phyloP scores from a whole-genome alignment of 139 green algal species.

The Asterochloris sp. region DNA sequence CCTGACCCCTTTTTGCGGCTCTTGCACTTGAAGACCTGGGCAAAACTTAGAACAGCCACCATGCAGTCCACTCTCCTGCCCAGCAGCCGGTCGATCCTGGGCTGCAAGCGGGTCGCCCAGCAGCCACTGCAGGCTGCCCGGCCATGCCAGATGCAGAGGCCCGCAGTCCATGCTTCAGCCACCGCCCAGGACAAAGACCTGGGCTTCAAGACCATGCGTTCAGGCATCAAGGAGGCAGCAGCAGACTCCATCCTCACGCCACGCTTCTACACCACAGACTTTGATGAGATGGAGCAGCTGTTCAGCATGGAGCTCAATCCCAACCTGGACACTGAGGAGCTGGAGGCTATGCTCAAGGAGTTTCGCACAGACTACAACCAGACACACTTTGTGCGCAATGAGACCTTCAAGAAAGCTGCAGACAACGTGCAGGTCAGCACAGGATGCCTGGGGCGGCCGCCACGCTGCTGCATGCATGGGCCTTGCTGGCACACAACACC shows the following conservation, averaged over 20 bases:
- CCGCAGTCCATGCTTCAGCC: not conserved
- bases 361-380: conserved; percentile 99
- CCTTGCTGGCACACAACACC: no score
- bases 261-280: conserved; percentile 99
- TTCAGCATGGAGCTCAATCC: conserved; percentile 93
- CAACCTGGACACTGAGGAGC: conserved; percentile 87
- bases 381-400: conserved; percentile 97
- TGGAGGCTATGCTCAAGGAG: conserved; percentile 85
- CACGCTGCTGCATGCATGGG: no score
- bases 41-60: no score
- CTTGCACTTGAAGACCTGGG: no score
- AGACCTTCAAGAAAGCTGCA: conserved; percentile 91
- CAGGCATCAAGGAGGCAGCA: conserved; percentile 78
- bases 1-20: no score
- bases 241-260: conserved; percentile 89
- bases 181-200: conserved; percentile 15
- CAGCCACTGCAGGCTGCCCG: no score
- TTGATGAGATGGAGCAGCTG: conserved; percentile 98
- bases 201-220: conserved; percentile 83
- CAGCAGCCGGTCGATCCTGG: no score
- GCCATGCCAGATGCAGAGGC: no score
- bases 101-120: no score
- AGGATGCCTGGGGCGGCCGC: no score
- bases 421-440: conserved; percentile 47
- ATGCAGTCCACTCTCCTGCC: no score